A percentile compares a stretch with the other conserved stretches of the same genome.
Evolutionary conservation across 1,284 basidiomycete genomes (phyloP).

Genomic region (Cutaneotrichosporon sp.): DNA sequence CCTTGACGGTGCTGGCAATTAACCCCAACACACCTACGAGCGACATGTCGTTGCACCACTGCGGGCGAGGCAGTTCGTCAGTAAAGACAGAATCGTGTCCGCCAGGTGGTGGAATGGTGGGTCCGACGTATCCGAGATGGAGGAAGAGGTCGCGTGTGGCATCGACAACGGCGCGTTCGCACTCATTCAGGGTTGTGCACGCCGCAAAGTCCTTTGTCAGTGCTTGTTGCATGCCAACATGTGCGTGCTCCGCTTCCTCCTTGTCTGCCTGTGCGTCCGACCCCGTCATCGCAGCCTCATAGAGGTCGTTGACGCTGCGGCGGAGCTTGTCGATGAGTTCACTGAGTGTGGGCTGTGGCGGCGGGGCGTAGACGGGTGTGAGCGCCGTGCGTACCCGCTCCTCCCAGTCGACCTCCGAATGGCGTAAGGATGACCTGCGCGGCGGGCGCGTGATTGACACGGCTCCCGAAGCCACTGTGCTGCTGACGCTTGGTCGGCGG

Average conservation of each 20-base stretch:
- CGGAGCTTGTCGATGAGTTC: conserved; percentile 30
- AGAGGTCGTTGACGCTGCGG: conserved; percentile 36
- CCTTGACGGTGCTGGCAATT: conserved; percentile 25
- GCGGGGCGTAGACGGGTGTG: conserved; percentile 6
- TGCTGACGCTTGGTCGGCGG: not conserved
- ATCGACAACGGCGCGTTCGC: conserved; percentile 24
- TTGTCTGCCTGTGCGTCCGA: conserved; percentile 41
- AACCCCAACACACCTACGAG: conserved; percentile 38
- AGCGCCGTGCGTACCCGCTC: conserved; percentile 21
- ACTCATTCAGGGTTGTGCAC: not conserved
- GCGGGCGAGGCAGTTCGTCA: conserved; percentile 34
- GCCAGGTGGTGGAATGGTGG: conserved; percentile 21
- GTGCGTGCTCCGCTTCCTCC: conserved; percentile 28
- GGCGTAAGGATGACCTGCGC: not conserved
- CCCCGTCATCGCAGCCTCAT: conserved; percentile 38
- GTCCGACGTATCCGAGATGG: conserved; percentile 44
- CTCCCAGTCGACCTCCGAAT: conserved; percentile 15
- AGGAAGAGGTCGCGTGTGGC: conserved; percentile 33
- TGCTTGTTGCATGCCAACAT: conserved; percentile 25
- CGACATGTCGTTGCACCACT: conserved; percentile 37
- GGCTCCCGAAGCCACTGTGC: not conserved
- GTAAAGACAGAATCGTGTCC: conserved; percentile 6
- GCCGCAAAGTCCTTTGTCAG: conserved; percentile 30
- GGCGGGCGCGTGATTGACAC: not conserved
- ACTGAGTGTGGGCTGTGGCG: conserved; percentile 15